Conservation (phyloP, 148 eudicot species). For the Salicornia ramosissima region DNA sequence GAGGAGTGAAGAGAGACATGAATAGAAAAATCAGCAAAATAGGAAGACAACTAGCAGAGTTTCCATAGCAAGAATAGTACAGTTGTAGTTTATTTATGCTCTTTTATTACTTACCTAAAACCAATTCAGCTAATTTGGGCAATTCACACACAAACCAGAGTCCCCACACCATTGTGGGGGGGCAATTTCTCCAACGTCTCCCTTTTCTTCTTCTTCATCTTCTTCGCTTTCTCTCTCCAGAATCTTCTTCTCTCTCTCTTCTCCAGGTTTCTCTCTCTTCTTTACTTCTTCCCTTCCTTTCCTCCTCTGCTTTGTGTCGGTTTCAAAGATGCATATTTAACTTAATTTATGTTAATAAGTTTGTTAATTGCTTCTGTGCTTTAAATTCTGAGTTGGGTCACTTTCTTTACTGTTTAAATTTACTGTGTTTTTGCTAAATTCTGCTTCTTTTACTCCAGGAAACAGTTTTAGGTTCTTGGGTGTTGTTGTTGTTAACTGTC, state of each 20-base stretch:
- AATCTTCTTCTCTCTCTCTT: neutral
- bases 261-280: slow-evolving; percentile 15
- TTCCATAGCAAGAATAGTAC: neutral
- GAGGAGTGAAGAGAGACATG: neutral
- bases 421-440: slow-evolving; percentile 20
- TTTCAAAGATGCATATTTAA: slow-evolving; percentile 11
- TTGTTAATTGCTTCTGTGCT: slow-evolving; percentile 15
- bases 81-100: neutral
- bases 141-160: slow-evolving; percentile 13
- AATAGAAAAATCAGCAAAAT: neutral
- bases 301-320: neutral
- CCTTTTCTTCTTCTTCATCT: slow-evolving; percentile 5
- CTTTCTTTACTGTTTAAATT: slow-evolving; percentile 13
- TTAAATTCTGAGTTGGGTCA: slow-evolving; percentile 23
- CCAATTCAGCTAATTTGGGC: slow-evolving; percentile 5
- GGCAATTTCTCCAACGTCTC: slow-evolving; percentile 25
- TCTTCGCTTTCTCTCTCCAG: slow-evolving; percentile 3
- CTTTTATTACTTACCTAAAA: neutral
- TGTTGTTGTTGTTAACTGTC: slow-evolving; percentile 11
- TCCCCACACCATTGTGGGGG: slow-evolving; percentile 8
- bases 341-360: slow-evolving; percentile 4
- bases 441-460: slow-evolving; percentile 9
- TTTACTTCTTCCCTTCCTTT: neutral
- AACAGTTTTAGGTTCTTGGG: slow-evolving; percentile 1
- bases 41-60: neutral